Conservation (phyloP, 495 filamentous ascomycete genomes). For the Penicillium turbatum region DNA sequence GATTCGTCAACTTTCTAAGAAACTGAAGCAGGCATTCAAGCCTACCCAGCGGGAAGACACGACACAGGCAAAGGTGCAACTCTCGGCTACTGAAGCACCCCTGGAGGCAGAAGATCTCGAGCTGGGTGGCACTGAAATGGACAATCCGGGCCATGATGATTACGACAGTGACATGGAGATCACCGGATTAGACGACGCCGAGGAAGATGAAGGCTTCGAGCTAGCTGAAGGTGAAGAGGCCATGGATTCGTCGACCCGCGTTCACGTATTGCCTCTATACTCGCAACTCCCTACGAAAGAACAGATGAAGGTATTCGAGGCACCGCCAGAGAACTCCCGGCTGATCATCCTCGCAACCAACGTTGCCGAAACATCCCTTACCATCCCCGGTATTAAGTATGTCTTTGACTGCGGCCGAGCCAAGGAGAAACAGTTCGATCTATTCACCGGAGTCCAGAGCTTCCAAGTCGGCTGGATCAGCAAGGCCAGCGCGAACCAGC, state of each 20-base stretch:
- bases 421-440: conserved; percentile 87
- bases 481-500: conserved; percentile 91
- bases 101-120: conserved; percentile 87
- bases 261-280: conserved; percentile 87
- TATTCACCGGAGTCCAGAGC: conserved; percentile 82
- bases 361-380: conserved; percentile 93
- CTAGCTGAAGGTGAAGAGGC: conserved; percentile 57
- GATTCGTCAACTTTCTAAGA: conserved; percentile 72
- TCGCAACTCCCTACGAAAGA: conserved; percentile 91
- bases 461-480: conserved; percentile 96
- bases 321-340: conserved; percentile 76
- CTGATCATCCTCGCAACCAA: conserved; percentile 94
- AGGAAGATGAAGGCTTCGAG: conserved; percentile 58
- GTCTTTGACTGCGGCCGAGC: conserved; percentile 92
- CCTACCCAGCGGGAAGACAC: conserved; percentile 50
- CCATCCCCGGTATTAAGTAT: conserved; percentile 92
- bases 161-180: conserved; percentile 45
- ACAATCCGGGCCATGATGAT: conserved; percentile 39
- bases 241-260: conserved; percentile 61
- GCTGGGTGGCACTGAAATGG: conserved; percentile 57
- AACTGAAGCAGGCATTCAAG: conserved; percentile 67
- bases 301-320: conserved; percentile 89
- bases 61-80: conserved; percentile 59
- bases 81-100: conserved; percentile 73
- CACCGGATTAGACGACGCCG: conserved; percentile 46